Evolutionary conservation across 306 rosid genomes (phyloP), one percentile per base, ranked within the genome.

Genomic region (Begonia masoniana): DNA sequence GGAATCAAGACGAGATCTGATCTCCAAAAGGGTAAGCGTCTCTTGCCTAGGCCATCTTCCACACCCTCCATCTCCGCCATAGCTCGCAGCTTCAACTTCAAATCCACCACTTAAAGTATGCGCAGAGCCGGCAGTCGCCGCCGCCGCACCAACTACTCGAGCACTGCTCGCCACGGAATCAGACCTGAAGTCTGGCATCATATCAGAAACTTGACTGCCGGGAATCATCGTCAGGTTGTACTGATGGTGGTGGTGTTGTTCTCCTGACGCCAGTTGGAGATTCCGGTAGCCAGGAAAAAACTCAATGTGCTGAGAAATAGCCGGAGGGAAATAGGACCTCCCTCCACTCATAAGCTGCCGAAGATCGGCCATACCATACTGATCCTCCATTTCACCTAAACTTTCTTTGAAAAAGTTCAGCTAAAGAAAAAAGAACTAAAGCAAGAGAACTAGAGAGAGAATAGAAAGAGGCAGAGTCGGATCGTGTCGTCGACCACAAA

Each of bases 21-120:
- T 75, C 68, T 92, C 95, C 65, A 92, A 82, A 63, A 92, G 95
- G 55, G 93, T 87, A 16, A 92, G 99, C 15, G 99, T 92, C 73
- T 92, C 99, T 43, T 92, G 96, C 46, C 99, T 74, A 3, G 99
- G 96, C 96, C 96, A 86, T 60, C 99, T 59, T 5, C 93, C 89
- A 0, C 86, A 74, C 50, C 83, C 74, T 2, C 68, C 74, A 10
- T 79, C 94, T 14, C 70, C 77, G 4, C 68, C 82, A 24, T 73
- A 50, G 17, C 68, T 70, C 0, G 66, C 81, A 0, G 77, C 68
- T 15, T 82, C 95, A 5, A 64, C 74, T n/a, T 81, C 94, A 19
- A 80, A 69, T 3, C 82, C 83, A 21, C 72, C 65, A 11, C 66
- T 79, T 13, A 71, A 66, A 11, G 55, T 31, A 31, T 5, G 39